Evolutionary conservation across 2,329 filamentous ascomycete genomes (phyloP).

Genomic region (Stagonosporopsis cucurbitacearum): DNA sequence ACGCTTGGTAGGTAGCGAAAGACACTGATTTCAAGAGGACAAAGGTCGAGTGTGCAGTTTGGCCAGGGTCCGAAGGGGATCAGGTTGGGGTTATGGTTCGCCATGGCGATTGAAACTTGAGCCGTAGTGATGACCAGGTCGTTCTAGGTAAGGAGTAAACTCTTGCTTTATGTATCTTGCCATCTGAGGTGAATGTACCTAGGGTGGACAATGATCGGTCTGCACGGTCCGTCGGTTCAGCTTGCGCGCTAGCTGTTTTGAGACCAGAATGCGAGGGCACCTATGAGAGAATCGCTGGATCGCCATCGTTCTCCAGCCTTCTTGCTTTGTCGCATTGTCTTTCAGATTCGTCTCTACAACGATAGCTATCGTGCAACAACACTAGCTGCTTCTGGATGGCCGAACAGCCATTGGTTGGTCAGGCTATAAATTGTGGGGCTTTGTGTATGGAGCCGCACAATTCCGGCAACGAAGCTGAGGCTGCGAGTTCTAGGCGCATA

Average conservation of each 20-base stretch:
- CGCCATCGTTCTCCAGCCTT: neutral
- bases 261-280: neutral
- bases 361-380: neutral
- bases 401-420: neutral
- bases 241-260: neutral
- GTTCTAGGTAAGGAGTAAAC: no score
- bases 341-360: neutral
- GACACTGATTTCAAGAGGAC: constrained; percentile 9
- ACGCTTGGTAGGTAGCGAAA: constrained; percentile 16
- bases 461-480: neutral
- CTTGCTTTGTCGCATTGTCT: neutral
- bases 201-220: neutral
- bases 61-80: constrained; percentile 5
- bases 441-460: neutral
- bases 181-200: neutral
- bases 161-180: neutral
- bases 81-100: neutral
- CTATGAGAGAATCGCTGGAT: neutral
- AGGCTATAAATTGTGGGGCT: neutral
- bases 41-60: constrained; percentile 21
- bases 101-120: neutral
- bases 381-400: neutral
- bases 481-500: neutral
- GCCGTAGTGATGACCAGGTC: neutral
- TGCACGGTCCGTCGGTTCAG: neutral